Evolutionary conservation across 2,329 filamentous ascomycete species (phyloP).

Genomic region (Cytospora piceicola): DNA sequence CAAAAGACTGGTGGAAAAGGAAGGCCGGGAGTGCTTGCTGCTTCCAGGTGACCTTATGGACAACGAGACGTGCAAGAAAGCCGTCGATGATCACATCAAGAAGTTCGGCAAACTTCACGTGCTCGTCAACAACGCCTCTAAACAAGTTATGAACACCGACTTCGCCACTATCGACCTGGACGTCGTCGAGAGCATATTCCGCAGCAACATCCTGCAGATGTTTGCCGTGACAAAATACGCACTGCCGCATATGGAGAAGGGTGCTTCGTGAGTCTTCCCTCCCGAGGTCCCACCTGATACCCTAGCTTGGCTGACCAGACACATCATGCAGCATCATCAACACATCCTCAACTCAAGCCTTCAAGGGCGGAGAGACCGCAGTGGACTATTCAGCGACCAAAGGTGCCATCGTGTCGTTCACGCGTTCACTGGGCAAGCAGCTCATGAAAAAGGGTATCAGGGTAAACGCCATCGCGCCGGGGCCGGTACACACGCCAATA

Average conservation of each 20-base stretch:
- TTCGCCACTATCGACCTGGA: constrained; percentile 59
- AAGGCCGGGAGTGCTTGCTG: constrained; percentile 51
- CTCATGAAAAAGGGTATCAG: constrained; percentile 60
- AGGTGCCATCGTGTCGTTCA: constrained; percentile 61
- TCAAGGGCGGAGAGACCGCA: constrained; percentile 54
- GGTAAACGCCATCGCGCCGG: constrained; percentile 52
- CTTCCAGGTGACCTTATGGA: constrained; percentile 54
- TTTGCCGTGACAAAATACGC: constrained; percentile 63
- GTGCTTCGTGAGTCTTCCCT: constrained; percentile 45
- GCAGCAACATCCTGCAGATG: constrained; percentile 60
- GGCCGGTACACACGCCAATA: constrained; percentile 49
- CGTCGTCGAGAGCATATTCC: constrained; percentile 59
- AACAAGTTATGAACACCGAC: constrained; percentile 57
- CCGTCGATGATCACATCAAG: constrained; percentile 57
- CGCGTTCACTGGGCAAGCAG: constrained; percentile 55
- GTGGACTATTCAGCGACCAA: constrained; percentile 63
- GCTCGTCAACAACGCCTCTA: constrained; percentile 63
- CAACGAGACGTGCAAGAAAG: constrained; percentile 52
- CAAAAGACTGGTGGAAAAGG: constrained; percentile 54
- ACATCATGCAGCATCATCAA: constrained; percentile 55
- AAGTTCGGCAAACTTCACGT: constrained; percentile 51
- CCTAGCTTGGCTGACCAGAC: background rate
- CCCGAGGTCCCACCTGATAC: too few species aligned
- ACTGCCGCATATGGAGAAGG: constrained; percentile 57
- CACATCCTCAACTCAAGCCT: constrained; percentile 57